Base-by-base conservation (phyloP, 768 basidiomycete genomes). In the Russula dissimulans region DNA sequence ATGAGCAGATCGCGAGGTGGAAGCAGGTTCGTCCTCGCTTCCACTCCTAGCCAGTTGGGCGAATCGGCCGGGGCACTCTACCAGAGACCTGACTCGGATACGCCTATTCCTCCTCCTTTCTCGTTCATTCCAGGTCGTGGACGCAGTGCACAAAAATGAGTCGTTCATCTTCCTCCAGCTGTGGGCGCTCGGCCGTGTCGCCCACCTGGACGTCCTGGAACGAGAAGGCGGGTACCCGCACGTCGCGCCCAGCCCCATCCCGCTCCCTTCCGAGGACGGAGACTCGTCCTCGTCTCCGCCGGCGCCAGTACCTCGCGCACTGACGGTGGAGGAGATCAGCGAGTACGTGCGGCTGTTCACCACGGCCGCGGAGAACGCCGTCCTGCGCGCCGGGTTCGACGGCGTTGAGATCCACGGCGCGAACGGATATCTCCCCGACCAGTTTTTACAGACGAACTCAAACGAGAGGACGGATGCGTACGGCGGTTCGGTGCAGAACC, bases 1-100 rank as follows among this genome's bases (percentile, higher is more conserved):
- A 78, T 4, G 81, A 78, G 36, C 88, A 91, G 63, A 77, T 77
- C 32, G 60, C 66, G 5, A 75, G 64, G 0, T 84, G 83, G 84
- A 80, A 77, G 64, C 64, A 69, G 67, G 79, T 78, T 45, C 29
- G 73, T 46, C 43, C 1, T 15, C 29, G 29, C 5, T 5, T 9
- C 4, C 1, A n/a, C 3, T 9, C 3, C 12, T 15, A 26, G 22
- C 22, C 2, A 26, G 22, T 2, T 26, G 2, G 22, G 22, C 22
- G 22, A 26, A 26, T 26, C 22, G 22, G 22, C 22, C 22, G 22
- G 22, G 22, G 22, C 22, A 26, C 22, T 1, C 22, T 26, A 26
- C 22, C 22, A 26, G 22, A 26, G 22, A 26, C 22, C 22, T 26
- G 22, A 26, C 22, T 26, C 22, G 22, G 22, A 26, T 26, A 26